phyloP scores from a whole-genome alignment of 306 rosid genomes.

The Glycyrrhiza uralensis region DNA sequence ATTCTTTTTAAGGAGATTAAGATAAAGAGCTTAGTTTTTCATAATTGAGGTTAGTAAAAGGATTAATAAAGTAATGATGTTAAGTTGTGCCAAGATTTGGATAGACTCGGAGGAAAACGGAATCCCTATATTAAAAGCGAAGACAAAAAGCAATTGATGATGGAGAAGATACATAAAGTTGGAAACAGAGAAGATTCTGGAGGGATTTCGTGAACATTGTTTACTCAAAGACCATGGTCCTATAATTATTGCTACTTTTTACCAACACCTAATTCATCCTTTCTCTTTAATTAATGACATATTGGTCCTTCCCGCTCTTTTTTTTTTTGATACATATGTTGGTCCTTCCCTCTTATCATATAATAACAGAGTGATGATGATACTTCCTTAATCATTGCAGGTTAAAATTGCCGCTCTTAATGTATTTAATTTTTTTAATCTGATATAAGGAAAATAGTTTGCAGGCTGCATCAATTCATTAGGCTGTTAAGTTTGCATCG shows the following conservation, averaged over 20 bases:
- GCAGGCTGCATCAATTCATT: too few species aligned
- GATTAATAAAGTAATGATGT: slow-evolving; percentile 3
- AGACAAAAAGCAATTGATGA: slow-evolving; percentile 38
- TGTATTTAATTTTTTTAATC: too few species aligned
- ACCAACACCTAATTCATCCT: neutral
- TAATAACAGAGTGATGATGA: slow-evolving; percentile 20
- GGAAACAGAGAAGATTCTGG: slow-evolving; percentile 27
- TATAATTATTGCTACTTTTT: slow-evolving; percentile 26
- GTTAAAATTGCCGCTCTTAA: too few species aligned
- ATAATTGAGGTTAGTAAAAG: slow-evolving; percentile 21
- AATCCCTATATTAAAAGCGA: slow-evolving; percentile 20
- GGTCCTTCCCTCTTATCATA: slow-evolving; percentile 6
- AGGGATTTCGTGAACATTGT: slow-evolving; percentile 27
- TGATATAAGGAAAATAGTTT: too few species aligned
- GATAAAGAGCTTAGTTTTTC: neutral
- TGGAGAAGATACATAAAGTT: slow-evolving; percentile 33
- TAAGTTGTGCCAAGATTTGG: slow-evolving; percentile 24
- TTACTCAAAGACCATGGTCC: slow-evolving; percentile 14
- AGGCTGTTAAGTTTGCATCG: too few species aligned
- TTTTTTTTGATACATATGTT: too few species aligned
- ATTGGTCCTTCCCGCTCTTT: slow-evolving; percentile 14
- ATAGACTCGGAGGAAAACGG: slow-evolving; percentile 31
- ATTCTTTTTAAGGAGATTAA: slow-evolving; percentile 4
- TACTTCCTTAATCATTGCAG: slow-evolving; percentile 18
- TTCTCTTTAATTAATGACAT: slow-evolving; percentile 8